Percentiles rank a stretch among this genome's conserved stretches.
Evolutionary conservation across 2,329 filamentous ascomycete genomes (phyloP).

Genomic region (Mycosphaerelloides madeirae): DNA sequence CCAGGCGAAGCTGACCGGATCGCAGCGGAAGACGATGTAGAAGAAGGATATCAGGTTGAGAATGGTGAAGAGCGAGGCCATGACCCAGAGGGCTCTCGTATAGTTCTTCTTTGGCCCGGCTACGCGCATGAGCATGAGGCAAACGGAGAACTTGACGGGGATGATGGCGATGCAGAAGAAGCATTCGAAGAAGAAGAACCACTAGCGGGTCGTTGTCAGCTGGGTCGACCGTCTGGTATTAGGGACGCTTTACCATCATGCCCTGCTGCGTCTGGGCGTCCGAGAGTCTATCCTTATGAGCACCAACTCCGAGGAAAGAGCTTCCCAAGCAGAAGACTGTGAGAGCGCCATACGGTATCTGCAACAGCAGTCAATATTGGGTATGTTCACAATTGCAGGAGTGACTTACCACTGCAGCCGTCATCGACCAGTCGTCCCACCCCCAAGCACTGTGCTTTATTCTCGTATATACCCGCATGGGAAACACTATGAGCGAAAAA

Average conservation of each 20-base stretch:
- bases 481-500: slow-evolving; percentile 16
- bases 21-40: slow-evolving; percentile 37
- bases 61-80: slow-evolving; percentile 29
- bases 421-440: slow-evolving; percentile 31
- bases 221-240: background rate
- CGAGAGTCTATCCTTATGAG: slow-evolving; percentile 25
- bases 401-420: slow-evolving; percentile 13
- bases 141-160: slow-evolving; percentile 36
- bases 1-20: slow-evolving; percentile 32
- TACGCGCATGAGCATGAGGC: slow-evolving; percentile 34
- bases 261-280: slow-evolving; percentile 16
- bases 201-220: slow-evolving; percentile 21
- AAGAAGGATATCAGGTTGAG: slow-evolving; percentile 42
- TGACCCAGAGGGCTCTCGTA: slow-evolving; percentile 27
- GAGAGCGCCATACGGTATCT: slow-evolving; percentile 27
- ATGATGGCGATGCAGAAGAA: slow-evolving; percentile 36
- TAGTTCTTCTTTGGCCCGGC: slow-evolving; percentile 29
- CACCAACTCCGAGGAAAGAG: slow-evolving; percentile 32
- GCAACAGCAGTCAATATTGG: background rate
- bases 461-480: slow-evolving; percentile 20
- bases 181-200: slow-evolving; percentile 36
- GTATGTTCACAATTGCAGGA: too few species aligned
- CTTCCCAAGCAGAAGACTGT: slow-evolving; percentile 28
- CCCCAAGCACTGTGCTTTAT: slow-evolving; percentile 25
- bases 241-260: slow-evolving; percentile 19